Percentiles rank a stretch among this genome's conserved stretches.
Conservation (phyloP, 768 basidiomycete genomes). For the Calvatia gigantea region DNA sequence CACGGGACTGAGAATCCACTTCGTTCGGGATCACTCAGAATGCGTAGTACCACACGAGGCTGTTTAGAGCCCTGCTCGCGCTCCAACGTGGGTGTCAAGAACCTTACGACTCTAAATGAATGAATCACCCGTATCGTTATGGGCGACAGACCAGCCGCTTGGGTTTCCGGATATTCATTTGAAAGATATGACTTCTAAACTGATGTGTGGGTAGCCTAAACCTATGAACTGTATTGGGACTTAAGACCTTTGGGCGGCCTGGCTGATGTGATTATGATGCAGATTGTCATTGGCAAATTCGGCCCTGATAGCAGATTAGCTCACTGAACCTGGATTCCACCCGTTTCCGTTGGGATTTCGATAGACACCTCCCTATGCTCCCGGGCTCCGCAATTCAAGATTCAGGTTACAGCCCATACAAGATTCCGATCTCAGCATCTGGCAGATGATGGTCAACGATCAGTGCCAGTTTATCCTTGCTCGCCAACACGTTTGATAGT, state of each 20-base stretch:
- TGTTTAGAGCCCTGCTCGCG: neutral
- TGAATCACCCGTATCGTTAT: neutral
- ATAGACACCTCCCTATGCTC: conserved; percentile 7
- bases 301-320: conserved; percentile 1
- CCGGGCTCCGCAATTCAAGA: neutral
- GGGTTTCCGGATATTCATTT: too few species aligned
- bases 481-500: conserved; percentile 2
- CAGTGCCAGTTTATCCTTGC: neutral
- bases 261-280: neutral
- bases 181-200: neutral
- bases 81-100: neutral
- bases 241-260: neutral
- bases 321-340: conserved; percentile 9
- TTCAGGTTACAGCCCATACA: neutral
- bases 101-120: neutral
- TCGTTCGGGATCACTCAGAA: neutral
- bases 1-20: neutral
- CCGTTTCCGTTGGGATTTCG: conserved; percentile 7
- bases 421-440: conserved; percentile 1
- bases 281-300: neutral
- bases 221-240: neutral
- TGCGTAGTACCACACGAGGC: neutral
- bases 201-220: neutral
- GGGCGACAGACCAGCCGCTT: neutral
- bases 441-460: conserved; percentile 6